phyloP scores from a whole-genome alignment of 192 early-diverging fungal genomes.

The Coemansia sp. region DNA sequence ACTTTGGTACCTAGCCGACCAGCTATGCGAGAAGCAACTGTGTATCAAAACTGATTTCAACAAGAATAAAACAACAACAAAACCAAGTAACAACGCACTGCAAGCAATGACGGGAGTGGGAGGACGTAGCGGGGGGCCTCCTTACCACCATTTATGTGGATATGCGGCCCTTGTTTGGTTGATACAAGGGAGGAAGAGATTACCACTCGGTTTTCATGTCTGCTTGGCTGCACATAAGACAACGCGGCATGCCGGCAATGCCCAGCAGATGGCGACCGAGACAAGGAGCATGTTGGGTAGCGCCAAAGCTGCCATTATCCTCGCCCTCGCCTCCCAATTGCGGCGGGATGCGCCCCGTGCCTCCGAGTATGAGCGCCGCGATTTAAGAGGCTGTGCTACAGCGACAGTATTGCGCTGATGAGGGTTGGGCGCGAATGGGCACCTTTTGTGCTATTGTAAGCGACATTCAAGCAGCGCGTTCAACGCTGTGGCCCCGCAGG shows the following conservation, averaged over 20 bases:
- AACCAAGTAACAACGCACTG: no score
- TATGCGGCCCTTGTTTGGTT: not conserved
- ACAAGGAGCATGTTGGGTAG: slow-evolving; percentile 1
- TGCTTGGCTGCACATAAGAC: not conserved
- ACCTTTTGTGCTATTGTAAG: not conserved
- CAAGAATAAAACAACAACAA: no score
- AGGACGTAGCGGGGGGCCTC: not conserved
- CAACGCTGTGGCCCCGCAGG: no score
- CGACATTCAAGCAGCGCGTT: no score
- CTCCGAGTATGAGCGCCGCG: slow-evolving; percentile 2
- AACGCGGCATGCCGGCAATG: slow-evolving; percentile 4
- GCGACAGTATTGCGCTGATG: not conserved
- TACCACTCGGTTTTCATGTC: not conserved
- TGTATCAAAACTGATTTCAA: no score
- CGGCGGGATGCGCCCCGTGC: slow-evolving; percentile 1
- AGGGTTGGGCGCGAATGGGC: not conserved
- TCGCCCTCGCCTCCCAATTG: not conserved
- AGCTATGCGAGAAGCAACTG: no score
- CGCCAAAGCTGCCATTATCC: not conserved
- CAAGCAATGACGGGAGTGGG: no score
- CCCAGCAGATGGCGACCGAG: not conserved
- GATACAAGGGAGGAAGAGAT: not conserved
- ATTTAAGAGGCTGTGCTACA: not conserved
- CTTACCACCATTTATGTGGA: not conserved
- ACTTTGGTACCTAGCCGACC: no score